A percentile compares a stretch with the other conserved stretches of the same genome.
Conservation (phyloP, 1,284 basidiomycete genomes). For the Mycosarcoma mackinlayi region DNA sequence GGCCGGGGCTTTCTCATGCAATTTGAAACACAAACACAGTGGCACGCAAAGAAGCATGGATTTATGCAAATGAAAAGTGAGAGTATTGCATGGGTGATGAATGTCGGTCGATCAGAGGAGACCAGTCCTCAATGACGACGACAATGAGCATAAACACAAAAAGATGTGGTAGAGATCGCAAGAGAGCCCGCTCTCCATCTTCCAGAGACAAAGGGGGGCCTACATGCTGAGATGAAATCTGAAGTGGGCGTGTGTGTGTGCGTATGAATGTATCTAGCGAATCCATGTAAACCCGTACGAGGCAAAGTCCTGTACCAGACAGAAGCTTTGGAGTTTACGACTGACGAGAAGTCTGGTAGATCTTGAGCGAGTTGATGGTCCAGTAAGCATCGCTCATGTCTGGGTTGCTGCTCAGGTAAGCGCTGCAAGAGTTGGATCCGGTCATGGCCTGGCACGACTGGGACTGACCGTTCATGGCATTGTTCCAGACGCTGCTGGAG, state of each 20-base stretch:
- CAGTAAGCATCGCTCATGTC: slow-evolving; percentile 51
- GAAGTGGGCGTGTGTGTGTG: slow-evolving; percentile 10
- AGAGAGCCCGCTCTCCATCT: too few species aligned
- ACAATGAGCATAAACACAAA: too few species aligned
- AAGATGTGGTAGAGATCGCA: too few species aligned
- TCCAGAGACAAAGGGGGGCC: too few species aligned
- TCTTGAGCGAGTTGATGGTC: slow-evolving; percentile 56
- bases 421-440: slow-evolving; percentile 26
- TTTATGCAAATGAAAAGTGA: too few species aligned
- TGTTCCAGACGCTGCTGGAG: slow-evolving; percentile 37
- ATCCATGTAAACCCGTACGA: not conserved
- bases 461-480: slow-evolving; percentile 47
- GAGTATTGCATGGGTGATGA: too few species aligned
- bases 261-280: slow-evolving; percentile 3
- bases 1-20: too few species aligned
- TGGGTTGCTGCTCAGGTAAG: slow-evolving; percentile 40
- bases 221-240: too few species aligned
- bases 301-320: slow-evolving; percentile 6
- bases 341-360: slow-evolving; percentile 49
- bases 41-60: too few species aligned
- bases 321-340: slow-evolving; percentile 15
- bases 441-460: slow-evolving; percentile 48
- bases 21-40: too few species aligned
- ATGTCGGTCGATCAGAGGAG: too few species aligned
- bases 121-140: too few species aligned